Base-by-base conservation (phyloP, 129 eudicot species). In the Rutidosis leptorrhynchoides region DNA sequence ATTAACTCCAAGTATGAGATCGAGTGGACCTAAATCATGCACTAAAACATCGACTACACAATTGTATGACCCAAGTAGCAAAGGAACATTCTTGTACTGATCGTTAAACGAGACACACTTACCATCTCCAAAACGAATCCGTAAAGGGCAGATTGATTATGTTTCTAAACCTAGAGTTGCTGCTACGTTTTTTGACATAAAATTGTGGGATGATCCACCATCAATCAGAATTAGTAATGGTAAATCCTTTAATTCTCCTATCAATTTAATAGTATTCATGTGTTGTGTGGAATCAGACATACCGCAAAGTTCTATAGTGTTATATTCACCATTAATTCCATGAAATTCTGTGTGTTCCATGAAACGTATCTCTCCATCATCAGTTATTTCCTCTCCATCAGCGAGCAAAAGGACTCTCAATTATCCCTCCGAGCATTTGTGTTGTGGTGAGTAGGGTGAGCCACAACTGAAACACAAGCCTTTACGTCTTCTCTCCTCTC, bases 201-300 rank as follows among this genome's bases (percentile, higher is more conserved):
- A 60, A 60, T 60, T 60, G 46, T 60, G 45, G 5, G 63, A 9
- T 1, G 65, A 43, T 16, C 65, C 65, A 60, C 46, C 17, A 30
- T 60, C 65, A 5, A 30, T 25, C 6, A 60, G 45, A 6, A 60
- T 60, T 28, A 60, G 14, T 3, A 15, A 24, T 1, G 46, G 0
- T 5, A 15, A 28, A 28, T 46, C 65, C 6, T 60, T 16, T 16
- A 60, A 17, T 19, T 60, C 45, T 5, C 65, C 46, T 24, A 30
- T 1, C 1, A 60, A 9, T 8, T 60, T 60, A 4, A 60, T 2
- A 3, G 65, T 60, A 1, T 5, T 6, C 2, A 29, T n/a, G 14
- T 3, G 2, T 3, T 4, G 24, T 15, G 24, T 6, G 1, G 19
- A 1, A 30, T n/a, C 26, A 2, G 0, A 1, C 3, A 60, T 1